Evolutionary conservation across 805 yeast species (phyloP), one percentile per base, ranked within the genome.

Genomic region (Pichia nakasei): DNA sequence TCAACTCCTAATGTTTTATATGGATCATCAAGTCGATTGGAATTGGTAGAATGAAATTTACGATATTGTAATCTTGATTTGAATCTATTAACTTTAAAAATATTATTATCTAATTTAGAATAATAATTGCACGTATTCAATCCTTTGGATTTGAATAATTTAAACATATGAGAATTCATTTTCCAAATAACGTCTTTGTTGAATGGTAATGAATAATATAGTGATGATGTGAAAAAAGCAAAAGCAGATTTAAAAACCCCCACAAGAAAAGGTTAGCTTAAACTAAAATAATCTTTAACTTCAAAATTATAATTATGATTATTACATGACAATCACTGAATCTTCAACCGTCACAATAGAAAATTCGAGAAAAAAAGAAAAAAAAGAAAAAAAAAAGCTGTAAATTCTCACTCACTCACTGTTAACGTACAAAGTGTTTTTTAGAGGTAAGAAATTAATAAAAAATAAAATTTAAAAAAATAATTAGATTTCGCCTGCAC

Each of bases 1-100:
- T 74, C 76, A 24, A 93, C 85, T 4, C 97, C 97, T 36, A 93
- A 67, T 0, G 80, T 76, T 48, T 78, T 71, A 64, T 93, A 93
- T 0, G 99, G 99, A 59, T 93, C 96, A 35, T 69, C 66, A 19
- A 66, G 52, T 13, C 56, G 55, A 2, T 48, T 33, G 9, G 50
- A 41, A 5, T 50, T 43, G 1, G 76, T 58, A 1, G 73, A 51
- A 50, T 77, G 84, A 59, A 79, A 79, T 15, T 29, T 24, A 18
- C 47, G 44, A 18, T 26, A 35, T 18, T 43, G 42, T 26, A 17
- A 7, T 18, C 18, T 26, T 7, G 20, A 18, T 3, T 37, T 26
- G 4, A 20, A 19, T 21, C 5, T 22, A 35, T 35, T 35, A 15
- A 15, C 5, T 35, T 24, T 24, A 11, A 24, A 24, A 8, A 24